These are phyloP conservation scores for Linaria vulgaris DNA, from an alignment of 257 asterid species.

Conservation along the genomic window DNA sequence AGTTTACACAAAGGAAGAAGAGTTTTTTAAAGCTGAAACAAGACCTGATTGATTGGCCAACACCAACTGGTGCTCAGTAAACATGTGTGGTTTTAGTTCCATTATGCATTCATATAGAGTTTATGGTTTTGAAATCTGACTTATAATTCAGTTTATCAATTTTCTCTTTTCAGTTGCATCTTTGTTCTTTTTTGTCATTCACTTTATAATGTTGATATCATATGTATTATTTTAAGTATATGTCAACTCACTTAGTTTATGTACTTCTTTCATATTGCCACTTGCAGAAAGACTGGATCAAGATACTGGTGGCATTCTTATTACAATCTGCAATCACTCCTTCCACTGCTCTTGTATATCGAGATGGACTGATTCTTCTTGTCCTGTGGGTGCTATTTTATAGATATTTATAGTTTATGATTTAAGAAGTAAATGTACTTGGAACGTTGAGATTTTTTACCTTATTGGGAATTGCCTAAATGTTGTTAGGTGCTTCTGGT, in stretches of 20 bases:
- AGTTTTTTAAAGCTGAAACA: not conserved
- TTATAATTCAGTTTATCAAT: constrained; percentile 5
- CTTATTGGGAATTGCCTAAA: not conserved
- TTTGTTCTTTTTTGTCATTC: constrained; percentile 17
- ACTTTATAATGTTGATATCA: constrained; percentile 16
- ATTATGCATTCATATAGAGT: constrained; percentile 13
- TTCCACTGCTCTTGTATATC: constrained; percentile 99
- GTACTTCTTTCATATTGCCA: constrained; percentile 22
- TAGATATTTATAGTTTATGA: constrained; percentile 7
- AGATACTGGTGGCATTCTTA: constrained; percentile 84
- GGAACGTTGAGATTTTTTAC: not conserved
- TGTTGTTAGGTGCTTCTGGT: constrained; percentile 14
- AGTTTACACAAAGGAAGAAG: too few species aligned
- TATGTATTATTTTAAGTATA: constrained; percentile 2
- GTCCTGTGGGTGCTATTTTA: constrained; percentile 68
- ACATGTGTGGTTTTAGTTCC: not conserved
- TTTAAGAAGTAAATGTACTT: constrained; percentile 12
- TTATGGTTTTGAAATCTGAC: constrained; percentile 19
- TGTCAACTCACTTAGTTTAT: constrained; percentile 19
- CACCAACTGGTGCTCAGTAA: too few species aligned
- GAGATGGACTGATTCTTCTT: constrained; percentile 97
- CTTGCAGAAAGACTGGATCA: constrained; percentile 86
- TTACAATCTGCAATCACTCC: constrained; percentile 95
- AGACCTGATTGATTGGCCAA: not conserved
- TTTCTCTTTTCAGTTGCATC: not conserved